Conservation (phyloP, 202 grass and related monocot genomes). For the Eragrostis tef region DNA sequence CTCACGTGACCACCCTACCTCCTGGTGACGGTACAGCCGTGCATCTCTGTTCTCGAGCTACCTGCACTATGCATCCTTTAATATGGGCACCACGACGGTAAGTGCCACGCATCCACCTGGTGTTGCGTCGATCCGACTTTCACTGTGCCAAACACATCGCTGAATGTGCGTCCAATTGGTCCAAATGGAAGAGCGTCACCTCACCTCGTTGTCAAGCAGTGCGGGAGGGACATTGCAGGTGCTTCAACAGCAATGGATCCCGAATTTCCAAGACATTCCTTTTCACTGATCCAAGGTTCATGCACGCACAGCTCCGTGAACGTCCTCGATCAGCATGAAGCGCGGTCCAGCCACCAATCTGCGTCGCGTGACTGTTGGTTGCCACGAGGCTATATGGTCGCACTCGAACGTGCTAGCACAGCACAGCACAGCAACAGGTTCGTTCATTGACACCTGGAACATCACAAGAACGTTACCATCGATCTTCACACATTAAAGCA, state of each 20-base stretch:
- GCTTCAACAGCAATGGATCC: slow-evolving; percentile 13
- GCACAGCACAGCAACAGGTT: too few relatives aligned
- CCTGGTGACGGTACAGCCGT: not conserved
- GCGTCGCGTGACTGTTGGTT: not conserved
- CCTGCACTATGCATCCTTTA: not conserved
- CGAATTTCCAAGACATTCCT: slow-evolving; percentile 39
- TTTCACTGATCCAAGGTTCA: slow-evolving; percentile 34
- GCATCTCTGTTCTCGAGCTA: not conserved
- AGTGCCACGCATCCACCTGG: not conserved
- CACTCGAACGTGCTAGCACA: not conserved
- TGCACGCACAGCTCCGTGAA: not conserved
- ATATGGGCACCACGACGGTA: not conserved
- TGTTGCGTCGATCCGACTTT: not conserved
- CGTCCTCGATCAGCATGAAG: not conserved
- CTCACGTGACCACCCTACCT: not conserved
- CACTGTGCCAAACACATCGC: slow-evolving; percentile 35
- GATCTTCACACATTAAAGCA: not conserved
- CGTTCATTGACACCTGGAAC: not conserved
- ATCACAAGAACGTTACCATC: not conserved
- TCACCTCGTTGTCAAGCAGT: slow-evolving; percentile 16
- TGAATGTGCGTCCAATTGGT: slow-evolving; percentile 6
- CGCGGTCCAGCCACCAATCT: not conserved
- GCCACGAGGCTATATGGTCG: not conserved
- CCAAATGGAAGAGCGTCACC: not conserved
- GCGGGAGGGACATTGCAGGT: slow-evolving; percentile 34